A percentile compares a stretch with the other conserved stretches of the same genome.
phyloP scores from a whole-genome alignment of 129 eudicot species.

The Tagetes erecta region DNA sequence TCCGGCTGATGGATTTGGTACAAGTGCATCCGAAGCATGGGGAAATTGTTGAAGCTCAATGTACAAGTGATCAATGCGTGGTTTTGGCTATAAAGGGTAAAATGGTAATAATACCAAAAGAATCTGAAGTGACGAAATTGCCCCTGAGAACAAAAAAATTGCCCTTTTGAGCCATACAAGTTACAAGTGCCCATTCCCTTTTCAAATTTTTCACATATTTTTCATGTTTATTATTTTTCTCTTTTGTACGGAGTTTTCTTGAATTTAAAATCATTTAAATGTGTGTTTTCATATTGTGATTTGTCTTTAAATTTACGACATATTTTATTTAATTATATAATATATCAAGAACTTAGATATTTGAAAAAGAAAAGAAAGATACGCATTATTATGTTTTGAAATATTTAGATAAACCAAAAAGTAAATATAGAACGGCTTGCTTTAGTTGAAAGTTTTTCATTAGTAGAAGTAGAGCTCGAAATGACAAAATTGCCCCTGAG shows the following conservation, averaged over 20 bases:
- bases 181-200: not conserved
- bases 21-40: conserved; percentile 51
- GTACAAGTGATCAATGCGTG: conserved; percentile 23
- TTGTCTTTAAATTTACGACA: not conserved
- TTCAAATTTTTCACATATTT: conserved; percentile 17
- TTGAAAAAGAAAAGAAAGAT: not conserved
- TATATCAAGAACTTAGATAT: not conserved
- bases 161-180: conserved; percentile 7
- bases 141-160: conserved; percentile 4
- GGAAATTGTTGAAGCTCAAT: conserved; percentile 38
- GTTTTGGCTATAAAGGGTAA: conserved; percentile 22
- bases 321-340: too few species aligned
- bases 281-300: not conserved
- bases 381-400: not conserved
- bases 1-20: conserved; percentile 45
- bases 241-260: conserved; percentile 16
- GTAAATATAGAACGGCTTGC: not conserved
- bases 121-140: conserved; percentile 18
- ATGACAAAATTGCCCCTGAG: conserved; percentile 27
- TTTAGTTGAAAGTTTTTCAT: not conserved
- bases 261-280: conserved; percentile 4
- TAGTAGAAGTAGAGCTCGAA: not conserved
- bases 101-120: conserved; percentile 14
- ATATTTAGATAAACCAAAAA: not conserved
- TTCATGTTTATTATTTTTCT: conserved; percentile 19